Evolutionary conservation across 768 basidiomycete species (phyloP), one percentile per base, ranked within the genome.

Genomic region (Podaxis sp.): DNA sequence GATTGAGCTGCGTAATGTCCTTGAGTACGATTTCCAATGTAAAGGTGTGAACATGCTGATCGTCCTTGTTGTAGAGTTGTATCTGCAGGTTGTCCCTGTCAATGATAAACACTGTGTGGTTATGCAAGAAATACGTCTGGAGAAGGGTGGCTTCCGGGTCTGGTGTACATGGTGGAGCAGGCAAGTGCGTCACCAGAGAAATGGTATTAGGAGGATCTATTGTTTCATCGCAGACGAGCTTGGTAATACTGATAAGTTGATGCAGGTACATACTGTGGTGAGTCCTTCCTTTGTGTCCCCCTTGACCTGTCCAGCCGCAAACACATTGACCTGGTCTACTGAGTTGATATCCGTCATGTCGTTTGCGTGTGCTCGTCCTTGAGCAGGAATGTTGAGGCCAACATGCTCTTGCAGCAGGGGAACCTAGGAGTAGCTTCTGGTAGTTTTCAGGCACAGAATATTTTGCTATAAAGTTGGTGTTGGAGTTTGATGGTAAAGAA

Each of bases 11-110:
- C 1, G 75, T 97, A 64, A 98, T 97, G 71, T 98, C 96, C 80
- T 99, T 98, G 86, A 99, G 97, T 66, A 99, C 90, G 63, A 98
- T 93, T 76, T 98, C 96, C 46, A 89, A 89, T 87, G 94, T 96
- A 76, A 97, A 91, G 3, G 96, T 96, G 30, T 95, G 68, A 8
- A 96, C 89, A 73, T 96, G 91, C 73, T 97, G 95, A 76, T 95
- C 89, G 73, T 95, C 92, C 73, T 95, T 93, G 78, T 89, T 87
- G 80, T 89, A 96, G 0, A 93, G 86, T 64, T 88, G 85, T 4
- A 92, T 90, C 28, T 75, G 71, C 52, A 97, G 84, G 71, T 98
- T 98, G 30, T 88, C 86, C 37, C 96, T 89, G 65, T 90, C 88
- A 60, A 94, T 95, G 64, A 98, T 33, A 33, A 2, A 33, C 33